Evolutionary conservation across 306 rosid species (phyloP).

Genomic region (Cotoneaster glaucophyllus): DNA sequence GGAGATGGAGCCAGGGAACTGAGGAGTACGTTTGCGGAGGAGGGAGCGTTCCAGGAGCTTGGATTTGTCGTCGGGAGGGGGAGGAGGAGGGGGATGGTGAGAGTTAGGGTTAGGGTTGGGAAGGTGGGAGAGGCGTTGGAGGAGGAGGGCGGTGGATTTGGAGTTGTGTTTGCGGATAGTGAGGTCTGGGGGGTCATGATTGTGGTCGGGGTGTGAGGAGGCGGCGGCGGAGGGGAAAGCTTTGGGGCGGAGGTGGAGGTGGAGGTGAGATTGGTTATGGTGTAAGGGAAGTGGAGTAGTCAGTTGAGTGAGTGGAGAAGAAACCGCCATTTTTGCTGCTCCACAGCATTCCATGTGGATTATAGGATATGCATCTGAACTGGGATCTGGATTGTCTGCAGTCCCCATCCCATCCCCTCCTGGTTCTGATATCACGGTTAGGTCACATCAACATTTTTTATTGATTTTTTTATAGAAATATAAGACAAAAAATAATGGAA

Average conservation of each 20-base stretch:
- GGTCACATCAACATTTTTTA: too few species aligned
- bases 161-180: slow-evolving; percentile 61
- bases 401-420: too few species aligned
- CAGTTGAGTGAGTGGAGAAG: slow-evolving; percentile 30
- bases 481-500: too few species aligned
- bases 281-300: slow-evolving; percentile 14
- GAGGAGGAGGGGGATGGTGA: slow-evolving; percentile 17
- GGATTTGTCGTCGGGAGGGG: slow-evolving; percentile 38
- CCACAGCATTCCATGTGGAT: too few species aligned
- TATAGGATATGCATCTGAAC: too few species aligned
- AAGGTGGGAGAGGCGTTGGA: slow-evolving; percentile 33
- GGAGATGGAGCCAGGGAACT: slow-evolving; percentile 85
- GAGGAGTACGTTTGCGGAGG: slow-evolving; percentile 72
- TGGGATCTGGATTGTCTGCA: too few species aligned
- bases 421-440: too few species aligned
- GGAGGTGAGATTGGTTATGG: slow-evolving; percentile 8
- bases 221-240: background rate
- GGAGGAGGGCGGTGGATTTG: slow-evolving; percentile 57
- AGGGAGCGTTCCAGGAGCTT: slow-evolving; percentile 72
- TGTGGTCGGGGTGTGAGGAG: slow-evolving; percentile 13
- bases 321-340: slow-evolving; percentile 16
- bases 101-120: background rate
- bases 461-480: too few species aligned
- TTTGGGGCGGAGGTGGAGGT: slow-evolving; percentile 9
- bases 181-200: slow-evolving; percentile 16